Evolutionary conservation across 176 grass and related monocot species (phyloP).

Genomic region (Chloris gayana): DNA sequence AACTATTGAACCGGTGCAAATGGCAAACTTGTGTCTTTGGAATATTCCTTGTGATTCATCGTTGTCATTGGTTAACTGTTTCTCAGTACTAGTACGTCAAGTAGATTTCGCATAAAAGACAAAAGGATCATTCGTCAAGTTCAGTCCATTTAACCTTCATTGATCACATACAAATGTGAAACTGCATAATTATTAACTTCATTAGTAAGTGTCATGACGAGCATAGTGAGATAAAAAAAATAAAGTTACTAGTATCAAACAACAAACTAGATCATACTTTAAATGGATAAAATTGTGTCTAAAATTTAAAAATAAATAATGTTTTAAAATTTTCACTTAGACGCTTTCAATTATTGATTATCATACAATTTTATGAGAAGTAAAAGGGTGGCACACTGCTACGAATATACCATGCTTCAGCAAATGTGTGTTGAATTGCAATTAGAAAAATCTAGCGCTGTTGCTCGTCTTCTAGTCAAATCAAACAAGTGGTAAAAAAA

Average conservation of each 20-base stretch:
- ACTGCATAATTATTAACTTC: slow-evolving; percentile 24
- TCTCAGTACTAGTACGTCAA: slow-evolving; percentile 16
- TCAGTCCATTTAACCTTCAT: slow-evolving; percentile 13
- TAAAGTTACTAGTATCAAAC: background rate
- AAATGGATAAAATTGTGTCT: background rate
- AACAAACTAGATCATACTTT: background rate
- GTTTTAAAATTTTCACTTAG: slow-evolving; percentile 11
- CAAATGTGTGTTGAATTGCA: background rate
- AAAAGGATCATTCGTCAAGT: background rate
- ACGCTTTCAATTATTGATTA: background rate
- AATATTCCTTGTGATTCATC: slow-evolving; percentile 28
- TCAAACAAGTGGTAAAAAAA: background rate
- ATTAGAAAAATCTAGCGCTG: background rate
- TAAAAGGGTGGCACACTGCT: background rate
- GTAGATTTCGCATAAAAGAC: background rate
- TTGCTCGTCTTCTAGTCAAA: background rate
- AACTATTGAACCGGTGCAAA: background rate
- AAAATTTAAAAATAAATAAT: background rate
- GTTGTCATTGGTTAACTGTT: slow-evolving; percentile 1
- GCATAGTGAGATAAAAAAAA: background rate
- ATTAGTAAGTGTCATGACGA: slow-evolving; percentile 30
- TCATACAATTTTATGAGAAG: slow-evolving; percentile 15
- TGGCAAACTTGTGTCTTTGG: background rate
- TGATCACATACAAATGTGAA: slow-evolving; percentile 24
- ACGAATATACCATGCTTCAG: background rate